These are phyloP conservation scores for Xylaria flabelliformis DNA, from an alignment of 495 filamentous ascomycete species.

Conservation along the genomic window DNA sequence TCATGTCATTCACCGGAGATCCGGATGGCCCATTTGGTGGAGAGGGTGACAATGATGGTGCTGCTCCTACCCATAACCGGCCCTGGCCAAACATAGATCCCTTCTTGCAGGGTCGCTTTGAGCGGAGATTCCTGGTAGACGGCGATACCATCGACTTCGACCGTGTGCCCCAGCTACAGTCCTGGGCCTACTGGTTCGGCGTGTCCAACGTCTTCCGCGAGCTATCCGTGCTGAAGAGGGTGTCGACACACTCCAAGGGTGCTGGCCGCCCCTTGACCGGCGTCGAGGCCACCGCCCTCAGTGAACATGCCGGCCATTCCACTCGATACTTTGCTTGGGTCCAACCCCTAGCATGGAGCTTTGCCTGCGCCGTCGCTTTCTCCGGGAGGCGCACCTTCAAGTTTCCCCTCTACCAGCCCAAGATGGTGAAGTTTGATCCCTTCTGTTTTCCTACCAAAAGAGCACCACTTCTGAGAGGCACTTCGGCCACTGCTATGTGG, in stretches of 20 bases:
- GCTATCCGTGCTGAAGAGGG: slow-evolving; percentile 5
- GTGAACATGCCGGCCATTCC: slow-evolving; percentile 22
- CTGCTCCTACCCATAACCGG: slow-evolving; percentile 21
- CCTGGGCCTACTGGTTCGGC: slow-evolving; percentile 20
- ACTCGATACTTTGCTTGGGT: slow-evolving; percentile 7
- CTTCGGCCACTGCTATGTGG: slow-evolving; percentile 8
- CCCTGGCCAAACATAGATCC: slow-evolving; percentile 30
- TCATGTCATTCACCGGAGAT: slow-evolving; percentile 27
- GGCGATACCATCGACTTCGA: slow-evolving; percentile 38
- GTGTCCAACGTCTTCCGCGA: not conserved
- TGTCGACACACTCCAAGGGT: not conserved
- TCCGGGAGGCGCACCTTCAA: slow-evolving; percentile 12
- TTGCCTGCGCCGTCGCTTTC: not conserved
- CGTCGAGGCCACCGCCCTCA: slow-evolving; percentile 29
- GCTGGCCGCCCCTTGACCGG: slow-evolving; percentile 31
- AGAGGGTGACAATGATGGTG: not conserved
- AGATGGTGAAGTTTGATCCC: slow-evolving; percentile 27
- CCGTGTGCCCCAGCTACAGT: slow-evolving; percentile 23
- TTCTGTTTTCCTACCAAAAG: slow-evolving; percentile 28
- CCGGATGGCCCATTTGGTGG: not conserved
- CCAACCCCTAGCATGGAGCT: not conserved
- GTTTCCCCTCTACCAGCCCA: slow-evolving; percentile 37
- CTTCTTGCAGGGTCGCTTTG: slow-evolving; percentile 25
- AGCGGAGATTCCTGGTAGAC: slow-evolving; percentile 33
- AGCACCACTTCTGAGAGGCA: slow-evolving; percentile 20